These are phyloP conservation scores for Vitis labrusca DNA, from an alignment of 164 flowering plant species.

Conservation along the genomic window DNA sequence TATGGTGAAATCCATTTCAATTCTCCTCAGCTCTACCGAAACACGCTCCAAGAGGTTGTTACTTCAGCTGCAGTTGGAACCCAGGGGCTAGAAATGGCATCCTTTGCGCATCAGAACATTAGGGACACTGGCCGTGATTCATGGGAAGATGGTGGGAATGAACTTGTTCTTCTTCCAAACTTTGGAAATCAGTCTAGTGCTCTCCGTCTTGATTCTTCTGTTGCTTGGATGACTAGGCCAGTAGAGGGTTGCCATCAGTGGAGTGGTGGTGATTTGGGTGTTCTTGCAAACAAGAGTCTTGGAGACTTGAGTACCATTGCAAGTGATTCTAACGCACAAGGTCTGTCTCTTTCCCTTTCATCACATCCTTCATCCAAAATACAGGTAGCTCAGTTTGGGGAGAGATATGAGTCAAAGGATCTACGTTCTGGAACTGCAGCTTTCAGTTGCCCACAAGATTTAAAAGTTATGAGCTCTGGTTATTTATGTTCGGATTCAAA, in stretches of 20 bases:
- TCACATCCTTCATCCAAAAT: slow-evolving; percentile 33
- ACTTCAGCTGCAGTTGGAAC: slow-evolving; percentile 24
- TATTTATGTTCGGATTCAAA: slow-evolving; percentile 13
- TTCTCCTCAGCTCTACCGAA: slow-evolving; percentile 30
- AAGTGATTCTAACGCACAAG: slow-evolving; percentile 30
- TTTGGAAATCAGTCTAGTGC: slow-evolving; percentile 26
- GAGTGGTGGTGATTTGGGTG: slow-evolving; percentile 28
- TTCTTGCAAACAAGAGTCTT: slow-evolving; percentile 9
- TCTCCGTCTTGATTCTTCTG: slow-evolving; percentile 10
- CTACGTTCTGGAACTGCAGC: slow-evolving; percentile 10
- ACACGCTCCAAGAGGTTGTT: slow-evolving; percentile 36
- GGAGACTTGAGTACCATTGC: slow-evolving; percentile 13
- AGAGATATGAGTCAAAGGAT: slow-evolving; percentile 19
- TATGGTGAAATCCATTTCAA: slow-evolving; percentile 22
- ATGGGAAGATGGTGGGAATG: slow-evolving; percentile 35
- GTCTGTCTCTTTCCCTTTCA: slow-evolving; percentile 52
- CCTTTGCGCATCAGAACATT: slow-evolving; percentile 16
- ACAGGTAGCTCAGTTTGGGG: slow-evolving; percentile 23
- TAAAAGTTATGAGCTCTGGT: slow-evolving; percentile 10
- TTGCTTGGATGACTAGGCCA: slow-evolving; percentile 22
- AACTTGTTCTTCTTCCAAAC: slow-evolving; percentile 32
- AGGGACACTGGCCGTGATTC: slow-evolving; percentile 19
- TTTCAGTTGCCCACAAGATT: slow-evolving; percentile 20
- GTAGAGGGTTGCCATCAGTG: slow-evolving; percentile 24
- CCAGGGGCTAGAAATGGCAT: slow-evolving; percentile 21